Conservation (phyloP, 129 eudicot genomes). For the Flaveria trinervia region DNA sequence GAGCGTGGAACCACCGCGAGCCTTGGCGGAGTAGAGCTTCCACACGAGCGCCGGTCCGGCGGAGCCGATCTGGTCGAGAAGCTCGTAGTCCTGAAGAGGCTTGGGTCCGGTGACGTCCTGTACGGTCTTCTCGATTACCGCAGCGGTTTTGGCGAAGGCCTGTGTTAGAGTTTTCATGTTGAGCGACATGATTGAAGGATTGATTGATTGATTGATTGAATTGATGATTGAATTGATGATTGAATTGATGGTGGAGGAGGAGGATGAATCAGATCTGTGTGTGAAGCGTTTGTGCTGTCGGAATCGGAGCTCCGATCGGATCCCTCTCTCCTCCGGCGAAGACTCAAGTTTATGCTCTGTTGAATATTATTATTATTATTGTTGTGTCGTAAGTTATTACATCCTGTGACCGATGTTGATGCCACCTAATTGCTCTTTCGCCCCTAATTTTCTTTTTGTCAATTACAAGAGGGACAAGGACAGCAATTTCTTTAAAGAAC, state of each 20-base stretch:
- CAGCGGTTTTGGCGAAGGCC: slow-evolving; percentile 96
- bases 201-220: no score
- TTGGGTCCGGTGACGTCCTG: slow-evolving; percentile 95
- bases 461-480: background rate
- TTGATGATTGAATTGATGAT: background rate
- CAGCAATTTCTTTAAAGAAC: no score
- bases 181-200: slow-evolving; percentile 57
- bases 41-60: slow-evolving; percentile 91
- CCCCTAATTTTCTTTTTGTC: background rate
- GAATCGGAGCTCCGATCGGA: slow-evolving; percentile 31
- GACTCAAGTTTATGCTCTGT: slow-evolving; percentile 7
- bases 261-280: slow-evolving; percentile 21
- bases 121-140: slow-evolving; percentile 86
- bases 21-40: slow-evolving; percentile 81
- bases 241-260: background rate
- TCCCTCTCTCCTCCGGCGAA: slow-evolving; percentile 31
- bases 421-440: slow-evolving; percentile 24
- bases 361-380: no score
- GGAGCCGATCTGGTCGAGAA: slow-evolving; percentile 91
- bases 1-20: slow-evolving; percentile 53
- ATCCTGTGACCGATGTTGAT: slow-evolving; percentile 1
- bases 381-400: background rate
- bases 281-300: background rate
- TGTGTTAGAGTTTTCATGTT: slow-evolving; percentile 94
- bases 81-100: slow-evolving; percentile 83